A percentile compares a stretch with the other conserved stretches of the same genome.
phyloP scores from a whole-genome alignment of 306 rosid genomes.

The Dryas alaskensis region DNA sequence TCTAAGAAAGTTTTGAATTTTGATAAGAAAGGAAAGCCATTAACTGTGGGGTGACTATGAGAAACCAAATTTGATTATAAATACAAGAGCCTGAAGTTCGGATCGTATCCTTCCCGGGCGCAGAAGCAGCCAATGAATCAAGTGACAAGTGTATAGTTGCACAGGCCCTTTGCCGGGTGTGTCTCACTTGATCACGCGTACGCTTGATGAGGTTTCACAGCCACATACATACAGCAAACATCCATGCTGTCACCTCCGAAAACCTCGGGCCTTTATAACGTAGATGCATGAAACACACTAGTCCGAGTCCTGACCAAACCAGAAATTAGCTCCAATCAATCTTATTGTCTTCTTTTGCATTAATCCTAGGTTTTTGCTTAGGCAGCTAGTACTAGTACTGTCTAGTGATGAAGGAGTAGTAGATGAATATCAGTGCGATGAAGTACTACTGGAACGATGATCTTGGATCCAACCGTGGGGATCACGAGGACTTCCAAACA shows the following conservation, averaged over 20 bases:
- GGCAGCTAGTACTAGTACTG: too few species aligned
- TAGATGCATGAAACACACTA: neutral
- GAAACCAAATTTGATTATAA: too few species aligned
- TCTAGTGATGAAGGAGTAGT: neutral
- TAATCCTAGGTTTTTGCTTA: neutral
- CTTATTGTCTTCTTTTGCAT: neutral
- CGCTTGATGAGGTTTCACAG: neutral
- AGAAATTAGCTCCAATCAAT: neutral
- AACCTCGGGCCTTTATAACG: neutral
- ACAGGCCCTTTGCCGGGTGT: too few species aligned
- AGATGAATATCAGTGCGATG: slow-evolving; percentile 16
- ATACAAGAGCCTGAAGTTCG: neutral
- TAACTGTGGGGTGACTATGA: too few species aligned
- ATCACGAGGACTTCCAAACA: slow-evolving; percentile 39
- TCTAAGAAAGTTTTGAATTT: too few species aligned
- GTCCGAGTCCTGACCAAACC: neutral
- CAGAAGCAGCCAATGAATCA: neutral
- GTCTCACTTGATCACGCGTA: neutral
- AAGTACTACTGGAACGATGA: slow-evolving; percentile 44
- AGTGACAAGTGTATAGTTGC: neutral
- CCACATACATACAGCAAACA: neutral
- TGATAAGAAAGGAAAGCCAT: too few species aligned
- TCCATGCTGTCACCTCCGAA: slow-evolving; percentile 8
- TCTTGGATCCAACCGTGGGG: slow-evolving; percentile 50
- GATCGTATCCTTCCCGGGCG: neutral